Percentiles rank a stretch among this genome's conserved stretches.
These are phyloP conservation scores for Fusarium metavorans DNA, from an alignment of 2,329 filamentous ascomycete genomes.

Conservation along the genomic window DNA sequence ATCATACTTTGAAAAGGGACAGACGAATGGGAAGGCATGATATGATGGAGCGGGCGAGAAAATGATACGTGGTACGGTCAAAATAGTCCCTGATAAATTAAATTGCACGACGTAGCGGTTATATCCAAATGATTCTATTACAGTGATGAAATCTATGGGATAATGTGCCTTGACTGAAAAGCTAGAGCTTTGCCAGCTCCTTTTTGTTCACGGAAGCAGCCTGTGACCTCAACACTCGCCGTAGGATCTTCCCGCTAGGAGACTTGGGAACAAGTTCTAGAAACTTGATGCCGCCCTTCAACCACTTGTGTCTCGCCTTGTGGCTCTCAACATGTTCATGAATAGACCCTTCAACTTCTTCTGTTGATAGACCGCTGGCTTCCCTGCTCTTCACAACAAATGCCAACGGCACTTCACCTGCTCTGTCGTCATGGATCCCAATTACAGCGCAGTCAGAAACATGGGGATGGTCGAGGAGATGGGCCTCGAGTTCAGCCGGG, in stretches of 20 bases:
- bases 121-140: not conserved
- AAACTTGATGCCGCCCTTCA: constrained; percentile 73
- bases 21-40: not conserved
- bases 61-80: not conserved
- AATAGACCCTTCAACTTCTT: constrained; percentile 63
- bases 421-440: constrained; percentile 69
- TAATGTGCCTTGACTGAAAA: not conserved
- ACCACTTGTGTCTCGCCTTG: constrained; percentile 76
- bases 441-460: constrained; percentile 83
- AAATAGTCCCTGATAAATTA: not conserved
- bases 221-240: constrained; percentile 21
- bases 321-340: constrained; percentile 71
- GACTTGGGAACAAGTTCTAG: constrained; percentile 78
- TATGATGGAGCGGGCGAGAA: not conserved
- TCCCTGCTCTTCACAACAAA: constrained; percentile 66
- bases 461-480: constrained; percentile 77
- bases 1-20: not conserved
- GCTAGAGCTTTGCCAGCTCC: constrained; percentile 15
- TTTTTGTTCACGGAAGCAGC: constrained; percentile 49
- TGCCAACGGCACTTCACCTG: constrained; percentile 73
- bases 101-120: not conserved
- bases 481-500: constrained; percentile 81
- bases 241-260: constrained; percentile 75
- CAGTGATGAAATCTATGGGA: not conserved
- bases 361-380: constrained; percentile 63